A percentile compares a stretch with the other conserved stretches of the same genome.
phyloP scores from a whole-genome alignment of 768 basidiomycete species.

The Collybiopsis luxurians region DNA sequence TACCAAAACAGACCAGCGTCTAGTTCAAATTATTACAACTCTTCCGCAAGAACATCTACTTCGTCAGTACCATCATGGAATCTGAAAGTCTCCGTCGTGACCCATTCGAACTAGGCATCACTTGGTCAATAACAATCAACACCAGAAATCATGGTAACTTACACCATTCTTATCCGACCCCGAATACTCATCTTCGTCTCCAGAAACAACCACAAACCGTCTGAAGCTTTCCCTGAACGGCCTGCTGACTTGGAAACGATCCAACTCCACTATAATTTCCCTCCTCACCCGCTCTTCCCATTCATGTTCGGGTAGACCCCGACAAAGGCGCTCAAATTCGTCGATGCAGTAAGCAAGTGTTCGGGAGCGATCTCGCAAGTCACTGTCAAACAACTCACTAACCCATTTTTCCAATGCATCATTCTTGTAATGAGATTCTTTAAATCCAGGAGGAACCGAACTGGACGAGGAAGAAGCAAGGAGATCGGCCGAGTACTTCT shows the following conservation, averaged over 20 bases:
- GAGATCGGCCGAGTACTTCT: not conserved
- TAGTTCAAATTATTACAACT: no score
- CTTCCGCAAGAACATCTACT: no score
- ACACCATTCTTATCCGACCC: not conserved
- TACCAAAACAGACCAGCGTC: no score
- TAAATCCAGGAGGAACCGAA: no score
- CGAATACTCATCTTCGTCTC: constrained; percentile 18
- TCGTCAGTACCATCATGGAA: not conserved
- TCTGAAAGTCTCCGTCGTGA: not conserved
- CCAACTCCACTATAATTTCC: constrained; percentile 49
- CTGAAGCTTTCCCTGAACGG: constrained; percentile 57
- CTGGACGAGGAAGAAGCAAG: not conserved
- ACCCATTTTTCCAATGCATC: constrained; percentile 23
- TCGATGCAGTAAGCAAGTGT: constrained; percentile 43
- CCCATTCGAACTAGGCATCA: not conserved
- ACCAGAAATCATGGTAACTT: not conserved
- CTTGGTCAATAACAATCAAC: not conserved
- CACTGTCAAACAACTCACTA: constrained; percentile 23
- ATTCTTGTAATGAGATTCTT: no score
- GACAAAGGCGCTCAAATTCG: constrained; percentile 29
- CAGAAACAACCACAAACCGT: constrained; percentile 60
- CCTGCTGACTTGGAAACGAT: constrained; percentile 58
- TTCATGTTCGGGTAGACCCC: not conserved
- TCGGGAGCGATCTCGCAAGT: constrained; percentile 30
- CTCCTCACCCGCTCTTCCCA: constrained; percentile 32